Conservation (phyloP, 1,284 basidiomycete genomes). For the Cutaneotrichosporon dermatis region DNA sequence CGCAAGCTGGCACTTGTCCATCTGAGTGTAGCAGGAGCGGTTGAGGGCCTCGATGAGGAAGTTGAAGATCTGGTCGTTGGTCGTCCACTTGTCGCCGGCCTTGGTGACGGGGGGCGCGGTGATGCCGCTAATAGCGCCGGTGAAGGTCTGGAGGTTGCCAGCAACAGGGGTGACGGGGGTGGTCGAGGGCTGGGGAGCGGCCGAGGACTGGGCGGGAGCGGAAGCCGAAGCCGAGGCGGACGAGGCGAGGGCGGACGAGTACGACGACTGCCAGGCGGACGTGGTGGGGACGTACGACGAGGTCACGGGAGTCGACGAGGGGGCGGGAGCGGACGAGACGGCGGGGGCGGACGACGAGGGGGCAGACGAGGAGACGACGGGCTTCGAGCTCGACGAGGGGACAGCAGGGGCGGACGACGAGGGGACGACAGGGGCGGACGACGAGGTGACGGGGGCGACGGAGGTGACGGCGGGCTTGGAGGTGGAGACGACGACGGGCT, state of each 20-base stretch:
- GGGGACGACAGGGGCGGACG: background rate
- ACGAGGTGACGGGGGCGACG: background rate
- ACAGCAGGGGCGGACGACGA: background rate
- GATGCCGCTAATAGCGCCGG: conserved; percentile 26
- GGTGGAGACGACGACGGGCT: background rate
- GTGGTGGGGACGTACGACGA: background rate
- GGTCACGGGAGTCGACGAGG: background rate
- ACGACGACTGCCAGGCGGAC: background rate
- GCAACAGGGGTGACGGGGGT: background rate
- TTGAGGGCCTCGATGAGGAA: conserved; percentile 24
- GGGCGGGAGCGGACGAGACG: no score
- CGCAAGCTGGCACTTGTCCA: conserved; percentile 24
- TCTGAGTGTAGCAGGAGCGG: conserved; percentile 29
- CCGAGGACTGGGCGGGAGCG: conserved; percentile 4
- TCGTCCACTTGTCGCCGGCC: conserved; percentile 7
- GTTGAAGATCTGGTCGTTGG: conserved; percentile 20
- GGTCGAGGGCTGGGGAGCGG: conserved; percentile 3
- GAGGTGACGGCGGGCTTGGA: background rate
- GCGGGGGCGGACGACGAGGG: no score
- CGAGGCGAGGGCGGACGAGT: background rate
- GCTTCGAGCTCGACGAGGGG: background rate
- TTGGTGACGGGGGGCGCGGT: conserved; percentile 24
- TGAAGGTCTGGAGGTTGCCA: conserved; percentile 21
- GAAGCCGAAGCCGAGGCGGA: background rate
- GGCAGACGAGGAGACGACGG: no score